Evolutionary conservation across 805 yeast genomes (phyloP), one percentile per base, ranked within the genome.

Genomic region (Debaryomyces tyrocola): DNA sequence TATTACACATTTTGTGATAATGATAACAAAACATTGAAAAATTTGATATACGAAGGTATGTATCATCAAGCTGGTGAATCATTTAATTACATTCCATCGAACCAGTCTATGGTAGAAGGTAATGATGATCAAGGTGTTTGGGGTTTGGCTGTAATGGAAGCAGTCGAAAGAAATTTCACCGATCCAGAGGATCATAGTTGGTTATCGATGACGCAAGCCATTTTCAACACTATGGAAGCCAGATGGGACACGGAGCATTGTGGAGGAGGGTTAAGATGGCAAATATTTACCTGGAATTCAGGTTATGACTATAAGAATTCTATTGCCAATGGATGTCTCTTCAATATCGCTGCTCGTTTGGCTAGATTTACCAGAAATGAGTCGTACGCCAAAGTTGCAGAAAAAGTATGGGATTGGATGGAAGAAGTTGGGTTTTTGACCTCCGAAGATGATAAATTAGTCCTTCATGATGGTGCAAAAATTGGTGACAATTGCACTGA

Each of bases 201-300:
- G 97, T 75, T 90, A 28, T 78, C 82, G 44, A 71, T 91, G 60
- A 87, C 95, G 0, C 96, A 90, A 68, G 96, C 96, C 2, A 87
- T 89, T 12, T 92, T 85, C 71, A 89, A 91, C 64, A 85, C 96
- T 31, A 91, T 92, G 96, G 83, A 87, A 34, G 69, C 75, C 27
- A 80, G 97, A 64, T 92, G 98, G 99, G 97, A 91, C 64, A 54
- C 63, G 6, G 62, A 56, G 3, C 59, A 73, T 45, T 92, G 99
- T 70, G 79, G 75, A 37, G 98, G 99, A 48, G 98, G 99, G 0
- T 70, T 92, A 50, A 77, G 97, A 67, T 92, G 98, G 98, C 98
- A 92, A 73, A 92, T 92, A 59, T 92, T 85, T 71, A 77, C 84
- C 47, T 91, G 96, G 96, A 92, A 92, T 64, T 77, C 89, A 6